Evolutionary conservation across 805 yeast species (phyloP).

Genomic region (Metschnikowia continentalis): DNA sequence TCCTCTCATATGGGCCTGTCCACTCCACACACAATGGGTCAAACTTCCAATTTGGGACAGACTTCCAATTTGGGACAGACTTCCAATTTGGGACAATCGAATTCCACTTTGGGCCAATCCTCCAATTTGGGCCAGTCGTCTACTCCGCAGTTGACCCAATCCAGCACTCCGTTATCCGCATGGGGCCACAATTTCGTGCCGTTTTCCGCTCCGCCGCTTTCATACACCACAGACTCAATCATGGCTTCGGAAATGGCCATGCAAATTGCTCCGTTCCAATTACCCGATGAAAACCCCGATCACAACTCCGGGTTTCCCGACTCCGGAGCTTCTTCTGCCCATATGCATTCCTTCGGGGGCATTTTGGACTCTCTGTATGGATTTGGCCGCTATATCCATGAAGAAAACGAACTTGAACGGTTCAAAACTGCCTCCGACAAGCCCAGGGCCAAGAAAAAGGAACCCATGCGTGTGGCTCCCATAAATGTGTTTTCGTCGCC

Average conservation of each 20-base stretch:
- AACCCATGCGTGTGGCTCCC: not conserved
- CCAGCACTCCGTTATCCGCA: constrained; percentile 30
- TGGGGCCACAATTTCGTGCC: constrained; percentile 33
- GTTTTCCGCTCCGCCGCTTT: constrained; percentile 35
- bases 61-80: too few relatives aligned
- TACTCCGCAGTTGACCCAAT: not conserved
- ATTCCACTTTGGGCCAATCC: too few relatives aligned
- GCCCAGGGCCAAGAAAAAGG: not conserved
- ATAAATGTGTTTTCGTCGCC: constrained; percentile 4
- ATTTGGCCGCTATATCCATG: constrained; percentile 6
- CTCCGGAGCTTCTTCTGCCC: constrained; percentile 10
- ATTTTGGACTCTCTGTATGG: constrained; percentile 17
- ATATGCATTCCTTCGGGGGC: constrained; percentile 21
- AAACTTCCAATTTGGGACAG: too few relatives aligned
- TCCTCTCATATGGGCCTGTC: not conserved
- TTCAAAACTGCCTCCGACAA: not conserved
- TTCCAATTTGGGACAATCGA: too few relatives aligned
- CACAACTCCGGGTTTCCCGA: not conserved
- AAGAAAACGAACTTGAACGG: not conserved
- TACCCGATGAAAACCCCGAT: constrained; percentile 20
- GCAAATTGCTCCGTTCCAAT: constrained; percentile 23
- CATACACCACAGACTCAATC: constrained; percentile 18
- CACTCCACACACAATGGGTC: constrained; percentile 12
- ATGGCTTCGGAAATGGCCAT: constrained; percentile 16
- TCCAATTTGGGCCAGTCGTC: constrained; percentile 12